Evolutionary conservation across 2,329 filamentous ascomycete species (phyloP).

Genomic region (Fusarium duplospermum): DNA sequence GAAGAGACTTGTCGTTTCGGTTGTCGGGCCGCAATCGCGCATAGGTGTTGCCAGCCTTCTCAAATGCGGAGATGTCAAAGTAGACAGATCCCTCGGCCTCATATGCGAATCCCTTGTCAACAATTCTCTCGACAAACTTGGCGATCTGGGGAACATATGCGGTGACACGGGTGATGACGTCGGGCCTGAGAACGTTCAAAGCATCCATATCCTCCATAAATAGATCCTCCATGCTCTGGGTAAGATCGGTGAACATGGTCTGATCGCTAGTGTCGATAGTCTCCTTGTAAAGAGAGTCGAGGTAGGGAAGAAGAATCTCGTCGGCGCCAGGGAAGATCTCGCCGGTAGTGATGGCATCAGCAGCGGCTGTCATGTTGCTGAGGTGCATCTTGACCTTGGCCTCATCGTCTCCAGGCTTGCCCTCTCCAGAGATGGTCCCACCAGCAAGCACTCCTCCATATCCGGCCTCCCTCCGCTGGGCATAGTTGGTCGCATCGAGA

Average conservation of each 20-base stretch:
- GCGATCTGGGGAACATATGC: slow-evolving; percentile 92
- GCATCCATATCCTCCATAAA: slow-evolving; percentile 90
- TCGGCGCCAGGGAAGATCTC: slow-evolving; percentile 67
- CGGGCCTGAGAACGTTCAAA: slow-evolving; percentile 85
- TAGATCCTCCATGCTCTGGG: slow-evolving; percentile 84
- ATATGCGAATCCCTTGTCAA: slow-evolving; percentile 89
- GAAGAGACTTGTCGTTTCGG: slow-evolving; percentile 82
- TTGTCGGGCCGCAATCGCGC: slow-evolving; percentile 88
- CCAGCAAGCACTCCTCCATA: slow-evolving; percentile 68
- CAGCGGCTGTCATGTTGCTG: slow-evolving; percentile 68
- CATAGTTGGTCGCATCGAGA: slow-evolving; percentile 64
- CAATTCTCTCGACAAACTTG: slow-evolving; percentile 83
- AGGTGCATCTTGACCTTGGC: slow-evolving; percentile 94
- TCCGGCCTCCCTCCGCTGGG: slow-evolving; percentile 59
- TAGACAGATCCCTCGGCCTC: slow-evolving; percentile 87
- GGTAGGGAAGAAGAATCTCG: slow-evolving; percentile 81
- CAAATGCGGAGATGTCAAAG: slow-evolving; percentile 90
- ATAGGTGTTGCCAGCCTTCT: slow-evolving; percentile 85
- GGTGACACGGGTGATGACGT: slow-evolving; percentile 88
- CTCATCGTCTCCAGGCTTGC: slow-evolving; percentile 78
- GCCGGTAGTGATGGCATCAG: slow-evolving; percentile 59
- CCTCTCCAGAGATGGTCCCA: slow-evolving; percentile 66
- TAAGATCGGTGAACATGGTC: slow-evolving; percentile 86
- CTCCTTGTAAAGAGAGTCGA: slow-evolving; percentile 77
- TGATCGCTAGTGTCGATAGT: slow-evolving; percentile 71